These are phyloP conservation scores for Cercis canadensis DNA, from an alignment of 306 rosid genomes.

Conservation along the genomic window DNA sequence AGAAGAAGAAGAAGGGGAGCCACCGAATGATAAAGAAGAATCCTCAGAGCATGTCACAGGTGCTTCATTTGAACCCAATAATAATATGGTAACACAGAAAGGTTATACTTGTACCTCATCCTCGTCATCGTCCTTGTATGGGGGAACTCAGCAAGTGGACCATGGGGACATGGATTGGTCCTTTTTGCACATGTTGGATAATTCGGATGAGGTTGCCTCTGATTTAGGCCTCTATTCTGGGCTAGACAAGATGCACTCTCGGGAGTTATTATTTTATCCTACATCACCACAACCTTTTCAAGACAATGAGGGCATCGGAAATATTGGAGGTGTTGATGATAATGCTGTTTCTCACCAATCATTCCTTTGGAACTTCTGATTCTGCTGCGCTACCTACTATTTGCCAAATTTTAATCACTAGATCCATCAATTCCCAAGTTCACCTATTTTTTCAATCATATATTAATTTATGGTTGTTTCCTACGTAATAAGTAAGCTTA, in stretches of 20 bases:
- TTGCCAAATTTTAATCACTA: neutral
- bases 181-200: slow-evolving; percentile 47
- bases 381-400: neutral
- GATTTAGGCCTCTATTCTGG: slow-evolving; percentile 33
- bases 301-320: slow-evolving; percentile 23
- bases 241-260: slow-evolving; percentile 42
- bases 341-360: slow-evolving; percentile 50
- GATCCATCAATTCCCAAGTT: too few relatives aligned
- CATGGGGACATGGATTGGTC: slow-evolving; percentile 53
- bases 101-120: neutral
- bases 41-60: neutral
- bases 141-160: slow-evolving; percentile 20
- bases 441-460: slow-evolving; percentile 4
- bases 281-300: slow-evolving; percentile 8
- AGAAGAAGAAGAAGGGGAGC: neutral
- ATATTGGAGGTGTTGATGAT: slow-evolving; percentile 6
- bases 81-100: neutral
- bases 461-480: slow-evolving; percentile 1
- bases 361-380: slow-evolving; percentile 69
- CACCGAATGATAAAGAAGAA: neutral
- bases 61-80: neutral
- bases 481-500: too few relatives aligned
- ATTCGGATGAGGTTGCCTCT: slow-evolving; percentile 8
- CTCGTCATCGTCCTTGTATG: slow-evolving; percentile 19
- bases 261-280: slow-evolving; percentile 33